These are phyloP conservation scores for Byssothecium circinans DNA, from an alignment of 2,329 filamentous ascomycete species.

Conservation along the genomic window DNA sequence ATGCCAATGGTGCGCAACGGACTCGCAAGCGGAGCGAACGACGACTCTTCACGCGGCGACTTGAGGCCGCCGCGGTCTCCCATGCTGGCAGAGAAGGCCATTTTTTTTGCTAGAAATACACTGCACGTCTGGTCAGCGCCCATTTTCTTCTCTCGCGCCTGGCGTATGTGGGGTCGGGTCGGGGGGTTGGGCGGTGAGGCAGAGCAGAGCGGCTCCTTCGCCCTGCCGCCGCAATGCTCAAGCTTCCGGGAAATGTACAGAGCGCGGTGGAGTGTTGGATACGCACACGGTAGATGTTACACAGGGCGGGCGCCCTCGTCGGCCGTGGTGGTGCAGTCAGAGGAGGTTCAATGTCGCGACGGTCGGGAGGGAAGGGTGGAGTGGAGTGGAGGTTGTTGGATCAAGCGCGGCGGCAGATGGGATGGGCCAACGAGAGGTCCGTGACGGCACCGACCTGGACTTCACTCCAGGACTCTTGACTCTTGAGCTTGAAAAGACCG, in stretches of 20 bases:
- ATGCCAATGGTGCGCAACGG: conserved; percentile 67
- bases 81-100: conserved; percentile 67
- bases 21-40: conserved; percentile 67
- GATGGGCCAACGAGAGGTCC: not conserved
- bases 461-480: not conserved
- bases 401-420: not conserved
- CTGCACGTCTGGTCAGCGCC: conserved; percentile 36
- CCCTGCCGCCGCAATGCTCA: conserved; percentile 15
- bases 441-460: not conserved
- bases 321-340: conserved; percentile 5
- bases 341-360: conserved; percentile 2
- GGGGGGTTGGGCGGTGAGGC: conserved; percentile 35
- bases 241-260: conserved; percentile 9
- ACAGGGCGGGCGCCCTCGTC: conserved; percentile 15
- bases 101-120: conserved; percentile 48
- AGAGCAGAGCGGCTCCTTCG: conserved; percentile 16
- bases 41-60: conserved; percentile 73
- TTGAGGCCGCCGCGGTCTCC: conserved; percentile 74
- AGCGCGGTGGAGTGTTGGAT: conserved; percentile 5
- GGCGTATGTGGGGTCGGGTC: conserved; percentile 34
- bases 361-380: not conserved
- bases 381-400: not conserved
- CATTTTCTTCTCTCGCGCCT: conserved; percentile 12
- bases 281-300: conserved; percentile 17
- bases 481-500: not conserved